phyloP scores from a whole-genome alignment of 1,139 yeast species.

The Meyerozyma guilliermondii region DNA sequence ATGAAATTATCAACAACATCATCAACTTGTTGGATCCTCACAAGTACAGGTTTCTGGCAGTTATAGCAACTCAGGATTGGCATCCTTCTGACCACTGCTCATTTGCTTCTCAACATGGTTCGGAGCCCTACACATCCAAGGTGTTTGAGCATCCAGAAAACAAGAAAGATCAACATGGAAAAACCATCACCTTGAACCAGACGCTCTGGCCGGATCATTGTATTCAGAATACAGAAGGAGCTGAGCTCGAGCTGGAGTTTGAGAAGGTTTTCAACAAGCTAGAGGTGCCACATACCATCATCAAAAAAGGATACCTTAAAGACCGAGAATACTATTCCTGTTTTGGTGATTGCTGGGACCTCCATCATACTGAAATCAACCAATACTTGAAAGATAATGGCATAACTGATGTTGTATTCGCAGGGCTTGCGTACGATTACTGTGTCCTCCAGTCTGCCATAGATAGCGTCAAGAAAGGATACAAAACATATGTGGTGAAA shows the following conservation, averaged over 20 bases:
- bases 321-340: slow-evolving; percentile 91
- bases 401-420: slow-evolving; percentile 62
- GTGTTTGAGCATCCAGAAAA: slow-evolving; percentile 50
- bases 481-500: slow-evolving; percentile 53
- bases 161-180: slow-evolving; percentile 22
- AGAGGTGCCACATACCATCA: slow-evolving; percentile 30
- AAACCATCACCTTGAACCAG: slow-evolving; percentile 28
- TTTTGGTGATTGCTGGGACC: slow-evolving; percentile 73
- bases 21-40: slow-evolving; percentile 32
- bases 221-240: slow-evolving; percentile 64
- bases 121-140: slow-evolving; percentile 48
- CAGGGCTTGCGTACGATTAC: slow-evolving; percentile 81
- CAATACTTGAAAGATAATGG: slow-evolving; percentile 35
- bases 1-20: slow-evolving; percentile 51
- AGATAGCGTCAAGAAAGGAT: slow-evolving; percentile 62
- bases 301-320: slow-evolving; percentile 64
- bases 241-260: slow-evolving; percentile 52
- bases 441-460: slow-evolving; percentile 77
- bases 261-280: slow-evolving; percentile 18
- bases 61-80: slow-evolving; percentile 84
- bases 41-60: slow-evolving; percentile 49
- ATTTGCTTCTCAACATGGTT: slow-evolving; percentile 67
- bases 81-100: slow-evolving; percentile 77
- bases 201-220: slow-evolving; percentile 92
- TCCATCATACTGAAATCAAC: slow-evolving; percentile 64